A percentile compares a stretch with the other conserved stretches of the same genome.
Conservation (phyloP, 257 asterid species). For the Rauvolfia tetraphylla region DNA sequence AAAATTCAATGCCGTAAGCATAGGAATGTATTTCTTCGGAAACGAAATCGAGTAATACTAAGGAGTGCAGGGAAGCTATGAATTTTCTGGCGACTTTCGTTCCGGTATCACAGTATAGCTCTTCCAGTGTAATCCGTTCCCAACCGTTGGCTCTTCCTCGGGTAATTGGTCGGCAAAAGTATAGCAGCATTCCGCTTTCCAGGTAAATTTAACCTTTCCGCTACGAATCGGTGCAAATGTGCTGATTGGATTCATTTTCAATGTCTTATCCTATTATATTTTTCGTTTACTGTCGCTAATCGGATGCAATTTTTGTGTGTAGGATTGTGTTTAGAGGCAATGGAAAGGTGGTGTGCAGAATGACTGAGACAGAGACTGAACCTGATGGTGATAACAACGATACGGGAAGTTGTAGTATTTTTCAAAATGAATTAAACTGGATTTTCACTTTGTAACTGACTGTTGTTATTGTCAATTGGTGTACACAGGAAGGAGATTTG, state of each 20-base stretch:
- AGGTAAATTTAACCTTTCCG: constrained; percentile 33
- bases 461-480: constrained; percentile 19
- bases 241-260: background rate
- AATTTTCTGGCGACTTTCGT: constrained; percentile 47
- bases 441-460: background rate
- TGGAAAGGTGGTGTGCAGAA: constrained; percentile 43
- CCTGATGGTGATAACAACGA: constrained; percentile 50
- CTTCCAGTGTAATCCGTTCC: constrained; percentile 38
- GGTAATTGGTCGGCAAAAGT: constrained; percentile 26
- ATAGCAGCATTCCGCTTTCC: constrained; percentile 28
- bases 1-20: constrained; percentile 6
- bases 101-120: constrained; percentile 43
- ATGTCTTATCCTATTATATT: background rate
- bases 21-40: background rate
- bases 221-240: background rate
- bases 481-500: constrained; percentile 46
- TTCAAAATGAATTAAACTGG: background rate
- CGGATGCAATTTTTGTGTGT: background rate
- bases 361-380: constrained; percentile 49
- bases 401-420: constrained; percentile 34
- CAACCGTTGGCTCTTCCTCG: constrained; percentile 31
- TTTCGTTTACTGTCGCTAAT: background rate
- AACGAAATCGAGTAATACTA: background rate
- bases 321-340: constrained; percentile 34
- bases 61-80: constrained; percentile 30